These are phyloP conservation scores for Globisporangium echinulatum DNA, from an alignment of 352 stramenopile genomes.

Conservation along the genomic window DNA sequence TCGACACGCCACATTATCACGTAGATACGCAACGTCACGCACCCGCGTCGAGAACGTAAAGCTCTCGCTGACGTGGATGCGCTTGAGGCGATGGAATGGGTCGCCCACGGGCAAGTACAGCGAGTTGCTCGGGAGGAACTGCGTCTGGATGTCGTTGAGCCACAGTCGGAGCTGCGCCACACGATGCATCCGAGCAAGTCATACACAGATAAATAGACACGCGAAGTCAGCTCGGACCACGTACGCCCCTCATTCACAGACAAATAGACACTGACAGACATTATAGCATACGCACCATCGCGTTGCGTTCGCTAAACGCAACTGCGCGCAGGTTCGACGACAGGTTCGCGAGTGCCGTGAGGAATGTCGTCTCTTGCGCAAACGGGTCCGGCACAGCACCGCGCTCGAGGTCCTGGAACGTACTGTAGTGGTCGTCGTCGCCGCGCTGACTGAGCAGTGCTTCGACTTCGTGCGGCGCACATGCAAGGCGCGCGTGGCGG, in stretches of 20 bases:
- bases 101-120: conserved; percentile 78
- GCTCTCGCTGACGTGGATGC: conserved; percentile 69
- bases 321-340: conserved; percentile 70
- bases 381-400: conserved; percentile 46
- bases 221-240: too few relatives aligned
- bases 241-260: neutral
- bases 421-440: conserved; percentile 66
- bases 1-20: too few relatives aligned
- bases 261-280: neutral
- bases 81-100: conserved; percentile 67
- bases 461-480: conserved; percentile 39
- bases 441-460: conserved; percentile 31
- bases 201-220: neutral
- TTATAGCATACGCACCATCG: conserved; percentile 38
- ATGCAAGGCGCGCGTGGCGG: conserved; percentile 15
- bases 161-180: conserved; percentile 48
- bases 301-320: conserved; percentile 45
- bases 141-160: conserved; percentile 52
- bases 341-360: conserved; percentile 60
- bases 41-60: conserved; percentile 80
- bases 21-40: neutral
- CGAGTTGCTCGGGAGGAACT: conserved; percentile 72
- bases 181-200: too few relatives aligned
- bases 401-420: conserved; percentile 51
- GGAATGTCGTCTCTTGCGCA: conserved; percentile 57